Conservation (phyloP, 1,284 basidiomycete species). For the Earliella scabrosa region DNA sequence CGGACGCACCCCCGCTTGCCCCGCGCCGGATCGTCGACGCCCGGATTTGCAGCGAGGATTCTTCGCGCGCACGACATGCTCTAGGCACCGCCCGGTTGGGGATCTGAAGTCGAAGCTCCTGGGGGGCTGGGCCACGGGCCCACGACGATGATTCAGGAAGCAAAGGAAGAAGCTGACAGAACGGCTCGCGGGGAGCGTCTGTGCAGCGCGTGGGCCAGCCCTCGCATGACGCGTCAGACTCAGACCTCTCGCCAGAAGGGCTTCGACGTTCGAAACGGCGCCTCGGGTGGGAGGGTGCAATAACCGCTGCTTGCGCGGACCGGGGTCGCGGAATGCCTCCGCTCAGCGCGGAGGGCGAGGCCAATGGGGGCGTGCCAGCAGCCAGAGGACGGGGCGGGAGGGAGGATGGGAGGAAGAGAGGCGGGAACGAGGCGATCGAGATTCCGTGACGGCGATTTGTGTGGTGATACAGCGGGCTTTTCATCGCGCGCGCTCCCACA, state of each 20-base stretch:
- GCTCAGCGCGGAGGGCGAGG: background rate
- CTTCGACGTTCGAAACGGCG: too few relatives aligned
- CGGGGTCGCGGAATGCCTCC: constrained; percentile 1
- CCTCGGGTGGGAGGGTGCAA: too few relatives aligned
- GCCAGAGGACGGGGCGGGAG: background rate
- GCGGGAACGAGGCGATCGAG: background rate
- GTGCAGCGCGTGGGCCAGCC: too few relatives aligned
- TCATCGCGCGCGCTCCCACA: background rate
- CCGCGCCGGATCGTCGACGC: constrained; percentile 13
- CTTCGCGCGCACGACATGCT: background rate
- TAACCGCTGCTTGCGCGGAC: too few relatives aligned
- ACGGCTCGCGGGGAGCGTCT: too few relatives aligned
- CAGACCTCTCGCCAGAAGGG: too few relatives aligned
- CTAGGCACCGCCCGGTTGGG: background rate
- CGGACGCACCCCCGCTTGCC: background rate
- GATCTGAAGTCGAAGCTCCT: too few relatives aligned
- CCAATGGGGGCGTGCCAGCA: background rate
- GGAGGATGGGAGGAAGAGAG: background rate
- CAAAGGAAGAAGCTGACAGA: too few relatives aligned
- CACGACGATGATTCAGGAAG: too few relatives aligned
- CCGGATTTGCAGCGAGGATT: constrained; percentile 4
- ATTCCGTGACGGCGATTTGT: constrained; percentile 1
- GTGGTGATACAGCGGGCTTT: constrained; percentile 3
- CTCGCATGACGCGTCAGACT: too few relatives aligned
- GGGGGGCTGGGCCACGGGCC: too few relatives aligned